Base-by-base conservation (phyloP, 441 rosid species). In the Euphorbia celastroides region DNA sequence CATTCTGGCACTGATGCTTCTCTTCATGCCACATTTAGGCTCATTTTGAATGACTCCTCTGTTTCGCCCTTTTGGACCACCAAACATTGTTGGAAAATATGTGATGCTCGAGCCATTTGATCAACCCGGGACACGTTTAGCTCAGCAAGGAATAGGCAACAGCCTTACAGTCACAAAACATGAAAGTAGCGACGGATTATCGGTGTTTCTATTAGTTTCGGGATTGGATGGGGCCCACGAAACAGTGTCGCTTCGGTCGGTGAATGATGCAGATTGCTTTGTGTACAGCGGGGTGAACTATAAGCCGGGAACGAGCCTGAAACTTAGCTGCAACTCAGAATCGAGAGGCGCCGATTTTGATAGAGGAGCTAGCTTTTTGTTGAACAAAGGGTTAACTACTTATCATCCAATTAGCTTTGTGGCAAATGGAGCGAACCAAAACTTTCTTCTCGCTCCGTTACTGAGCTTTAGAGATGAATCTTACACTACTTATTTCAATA, bases 331-430 rank as follows among this genome's bases (percentile, higher is more conserved):
- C 84, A 70, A 62, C 17, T 63, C 83, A 0, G 78, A 46, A 52
- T 71, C 74, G 10, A 72, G 77, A 0, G 86, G 69, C 17, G 69
- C 57, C 10, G 80, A 70, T 48, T 83, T 85, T 69, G 77, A 69
- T 31, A 23, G 68, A 28, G 90, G 82, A 31, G 84, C 83, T 30
- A 91, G 96, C 80, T 93, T 86, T 66, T 27, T 6, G 25, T 48
- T 85, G 77, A 70, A 22, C 7, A 76, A 77, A 19, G 97, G 96
- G 44, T 32, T 77, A 6, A 75, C 81, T 28, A 66, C 74, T 42
- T 91, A 91, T 71, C 78, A 88, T 76, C 90, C 92, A 1, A 79
- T 87, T 69, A 90, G 94, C 82, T 93, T 93, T 31, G 81, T 82
- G 60, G 89, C 87, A 16, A 77, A 77, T 28, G 96, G 98, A 54